phyloP scores from a whole-genome alignment of 495 filamentous ascomycete genomes.

The Penicillium atrosanguineum region DNA sequence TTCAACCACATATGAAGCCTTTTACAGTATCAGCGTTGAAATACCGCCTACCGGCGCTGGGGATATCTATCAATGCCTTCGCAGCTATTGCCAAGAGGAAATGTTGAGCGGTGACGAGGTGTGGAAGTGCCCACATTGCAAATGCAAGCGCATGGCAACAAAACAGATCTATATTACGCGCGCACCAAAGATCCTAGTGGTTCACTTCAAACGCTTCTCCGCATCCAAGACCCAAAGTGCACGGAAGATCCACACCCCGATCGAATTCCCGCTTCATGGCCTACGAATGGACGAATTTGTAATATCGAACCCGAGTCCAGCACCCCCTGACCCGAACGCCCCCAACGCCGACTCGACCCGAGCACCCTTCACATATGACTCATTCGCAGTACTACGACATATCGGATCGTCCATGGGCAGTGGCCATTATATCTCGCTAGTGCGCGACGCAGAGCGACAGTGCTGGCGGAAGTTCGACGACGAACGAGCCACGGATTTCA shows the following conservation, averaged over 20 bases:
- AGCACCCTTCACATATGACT: conserved; percentile 62
- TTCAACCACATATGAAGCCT: conserved; percentile 70
- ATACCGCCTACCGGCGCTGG: conserved; percentile 53
- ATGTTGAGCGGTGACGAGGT: conserved; percentile 63
- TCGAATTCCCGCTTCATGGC: conserved; percentile 65
- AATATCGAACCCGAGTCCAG: conserved; percentile 33
- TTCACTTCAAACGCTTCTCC: conserved; percentile 74
- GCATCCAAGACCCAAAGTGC: conserved; percentile 54
- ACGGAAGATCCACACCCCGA: conserved; percentile 64
- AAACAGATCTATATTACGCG: conserved; percentile 74
- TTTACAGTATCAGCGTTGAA: conserved; percentile 66
- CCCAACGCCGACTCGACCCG: not conserved
- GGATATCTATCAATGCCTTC: conserved; percentile 62
- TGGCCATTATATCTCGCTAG: conserved; percentile 68
- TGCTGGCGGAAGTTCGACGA: conserved; percentile 70
- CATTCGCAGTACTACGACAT: conserved; percentile 71
- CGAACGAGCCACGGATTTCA: conserved; percentile 55
- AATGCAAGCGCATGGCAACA: conserved; percentile 62
- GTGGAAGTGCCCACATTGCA: conserved; percentile 72
- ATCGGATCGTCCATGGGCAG: conserved; percentile 60
- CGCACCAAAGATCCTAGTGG: conserved; percentile 66
- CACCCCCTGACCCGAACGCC: not conserved
- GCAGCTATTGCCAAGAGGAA: conserved; percentile 67
- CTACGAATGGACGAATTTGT: conserved; percentile 63
- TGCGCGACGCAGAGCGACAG: conserved; percentile 57